Evolutionary conservation across 2,329 filamentous ascomycete species (phyloP).

Genomic region (Calonectria naviculata): DNA sequence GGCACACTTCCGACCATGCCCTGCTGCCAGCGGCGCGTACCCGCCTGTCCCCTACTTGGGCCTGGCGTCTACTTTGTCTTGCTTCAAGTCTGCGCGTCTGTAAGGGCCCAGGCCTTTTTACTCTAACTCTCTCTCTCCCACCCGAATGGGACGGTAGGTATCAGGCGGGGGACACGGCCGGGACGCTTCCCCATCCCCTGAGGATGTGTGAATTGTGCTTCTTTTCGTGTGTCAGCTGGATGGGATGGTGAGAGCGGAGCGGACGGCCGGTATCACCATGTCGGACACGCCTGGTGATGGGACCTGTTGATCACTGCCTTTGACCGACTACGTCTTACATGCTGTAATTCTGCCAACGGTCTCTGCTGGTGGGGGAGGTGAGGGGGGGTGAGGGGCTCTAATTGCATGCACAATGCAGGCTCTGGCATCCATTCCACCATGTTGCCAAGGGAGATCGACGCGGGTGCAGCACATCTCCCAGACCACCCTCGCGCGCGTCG

Average conservation of each 20-base stretch:
- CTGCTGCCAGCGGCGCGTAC: conserved; percentile 7
- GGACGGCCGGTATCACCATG: neutral
- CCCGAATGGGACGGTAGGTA: conserved; percentile 16
- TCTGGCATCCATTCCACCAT: conserved; percentile 7
- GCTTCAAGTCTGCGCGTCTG: neutral
- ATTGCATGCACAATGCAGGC: conserved; percentile 16
- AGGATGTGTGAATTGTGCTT: conserved; percentile 1
- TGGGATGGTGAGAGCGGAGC: neutral
- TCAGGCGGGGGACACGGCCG: conserved; percentile 9
- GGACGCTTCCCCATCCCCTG: neutral
- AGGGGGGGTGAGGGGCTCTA: conserved; percentile 12
- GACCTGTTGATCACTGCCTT: neutral
- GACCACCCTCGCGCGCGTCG: neutral
- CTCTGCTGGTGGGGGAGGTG: neutral
- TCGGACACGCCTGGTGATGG: neutral
- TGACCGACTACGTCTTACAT: neutral
- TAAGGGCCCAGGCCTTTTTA: neutral
- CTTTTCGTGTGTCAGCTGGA: conserved; percentile 19
- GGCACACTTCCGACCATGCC: conserved; percentile 23
- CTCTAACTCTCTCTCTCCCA: neutral
- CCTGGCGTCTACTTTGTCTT: neutral
- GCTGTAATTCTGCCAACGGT: neutral
- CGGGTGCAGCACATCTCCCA: neutral
- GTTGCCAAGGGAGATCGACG: conserved; percentile 24
- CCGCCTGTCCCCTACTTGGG: neutral